Evolutionary conservation across 352 stramenopile species (phyloP), one percentile per base, ranked within the genome.

Genomic region (Pythium utonaiense): DNA sequence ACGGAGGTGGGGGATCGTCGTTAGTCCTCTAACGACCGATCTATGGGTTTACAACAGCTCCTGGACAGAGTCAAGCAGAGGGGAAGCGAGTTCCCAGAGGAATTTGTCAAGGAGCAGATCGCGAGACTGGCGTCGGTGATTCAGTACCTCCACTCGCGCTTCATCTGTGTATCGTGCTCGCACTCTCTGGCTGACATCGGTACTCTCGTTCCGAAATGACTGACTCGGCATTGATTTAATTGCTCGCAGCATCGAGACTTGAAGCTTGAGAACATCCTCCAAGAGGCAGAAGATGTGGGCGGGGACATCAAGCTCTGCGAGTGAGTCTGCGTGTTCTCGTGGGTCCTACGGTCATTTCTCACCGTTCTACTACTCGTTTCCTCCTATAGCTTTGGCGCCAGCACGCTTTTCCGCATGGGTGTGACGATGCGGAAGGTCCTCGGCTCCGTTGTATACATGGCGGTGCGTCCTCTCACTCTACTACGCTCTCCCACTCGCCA

Each of bases 161-260:
- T 75, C 64, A 93, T 93, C 63, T 93, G 83, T 24, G 81, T 89
- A 70, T n/a, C n/a, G n/a, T n/a, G n/a, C n/a, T n/a, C n/a, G n/a
- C n/a, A n/a, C n/a, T n/a, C n/a, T n/a, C n/a, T n/a, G n/a, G n/a
- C n/a, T n/a, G n/a, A n/a, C n/a, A n/a, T n/a, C n/a, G n/a, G n/a
- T n/a, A n/a, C n/a, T n/a, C n/a, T n/a, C n/a, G n/a, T n/a, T n/a
- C n/a, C n/a, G n/a, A n/a, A n/a, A n/a, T 25, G 30, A 47, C 19
- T 31, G 24, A 33, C 28, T 33, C 28, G 28, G 9, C 3, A 54
- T 42, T 57, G 53, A 25, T 4, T 12, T 44, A 25, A 3, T 12
- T 44, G 38, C 3, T 14, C 6, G 19, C 48, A 91, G 81, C 83
- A 93, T 48, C 83, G 83, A 1, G 83, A 93, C 51, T 34, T 93